Conservation (phyloP, 352 stramenopile species). For the Chrysophaeum taylorii region DNA sequence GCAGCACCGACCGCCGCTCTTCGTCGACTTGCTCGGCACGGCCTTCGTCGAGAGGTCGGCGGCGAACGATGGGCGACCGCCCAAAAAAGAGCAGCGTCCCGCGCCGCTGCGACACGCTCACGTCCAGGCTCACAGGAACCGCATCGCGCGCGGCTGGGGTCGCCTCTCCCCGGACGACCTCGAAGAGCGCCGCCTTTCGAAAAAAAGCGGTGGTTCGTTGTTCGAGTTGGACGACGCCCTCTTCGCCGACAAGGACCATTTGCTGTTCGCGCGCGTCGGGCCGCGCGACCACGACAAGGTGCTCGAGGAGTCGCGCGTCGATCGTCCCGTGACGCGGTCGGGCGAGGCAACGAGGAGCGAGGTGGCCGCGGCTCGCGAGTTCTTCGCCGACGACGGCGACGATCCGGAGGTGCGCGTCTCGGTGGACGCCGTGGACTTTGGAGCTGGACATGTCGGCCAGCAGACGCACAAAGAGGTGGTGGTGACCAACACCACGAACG, state of each 20-base stretch:
- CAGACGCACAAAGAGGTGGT: slow-evolving; percentile 42
- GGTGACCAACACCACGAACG: slow-evolving; percentile 68
- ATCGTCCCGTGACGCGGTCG: slow-evolving; percentile 46
- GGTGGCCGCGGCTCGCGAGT: slow-evolving; percentile 62
- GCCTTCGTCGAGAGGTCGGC: slow-evolving; percentile 69
- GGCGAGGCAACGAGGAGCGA: slow-evolving; percentile 61
- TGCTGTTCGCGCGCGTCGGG: slow-evolving; percentile 22
- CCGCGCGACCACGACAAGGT: slow-evolving; percentile 38
- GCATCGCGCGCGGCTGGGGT: slow-evolving; percentile 45
- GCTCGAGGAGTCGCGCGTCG: slow-evolving; percentile 24
- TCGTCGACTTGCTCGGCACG: slow-evolving; percentile 72
- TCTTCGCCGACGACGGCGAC: slow-evolving; percentile 57
- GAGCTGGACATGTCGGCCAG: slow-evolving; percentile 26
- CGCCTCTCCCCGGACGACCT: slow-evolving; percentile 64
- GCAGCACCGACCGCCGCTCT: slow-evolving; percentile 66
- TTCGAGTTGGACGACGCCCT: neutral
- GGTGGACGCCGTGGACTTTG: slow-evolving; percentile 58
- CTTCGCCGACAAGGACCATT: neutral
- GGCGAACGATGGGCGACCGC: too few species aligned
- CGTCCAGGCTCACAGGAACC: slow-evolving; percentile 63
- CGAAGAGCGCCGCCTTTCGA: slow-evolving; percentile 18
- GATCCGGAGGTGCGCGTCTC: slow-evolving; percentile 35
- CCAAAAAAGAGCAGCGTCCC: slow-evolving; percentile 56
- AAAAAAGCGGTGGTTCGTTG: too few species aligned
- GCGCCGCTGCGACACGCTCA: slow-evolving; percentile 77